Base-by-base conservation (phyloP, 1,139 yeast genomes). In the Spencermartinsiella ligniputridi region DNA sequence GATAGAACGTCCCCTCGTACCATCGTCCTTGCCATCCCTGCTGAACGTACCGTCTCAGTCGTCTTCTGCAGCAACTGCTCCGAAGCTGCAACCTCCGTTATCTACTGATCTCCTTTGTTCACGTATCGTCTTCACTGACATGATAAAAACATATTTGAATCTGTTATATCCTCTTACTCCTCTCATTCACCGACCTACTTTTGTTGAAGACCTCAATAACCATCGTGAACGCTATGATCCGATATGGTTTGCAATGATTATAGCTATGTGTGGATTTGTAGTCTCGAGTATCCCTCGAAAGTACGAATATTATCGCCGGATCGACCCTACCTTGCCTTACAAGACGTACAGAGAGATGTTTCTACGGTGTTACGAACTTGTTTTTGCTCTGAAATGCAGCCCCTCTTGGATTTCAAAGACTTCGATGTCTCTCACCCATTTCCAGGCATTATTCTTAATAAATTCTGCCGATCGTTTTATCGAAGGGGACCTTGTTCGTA, bases 111-210 rank as follows among this genome's bases (percentile, higher is more conserved):
- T 39, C 2, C 41, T 45, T 4, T 45, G 48, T 20, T 37, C 43
- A 1, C 35, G 48, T 11, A 24, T 36, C 9, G 32, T 42, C 4
- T 45, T 45, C 13, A 22, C 35, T 15, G 32, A 15, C 9, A 27
- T 45, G 13, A 45, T 45, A 21, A 27, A 32, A 15, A 39, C 30
- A n/a, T 39, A 27, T 19, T 21, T 45, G 17, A 35, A 37, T 29
- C 32, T 34, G 11, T 37, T 45, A n/a, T 45, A 45, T 32, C 48
- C 48, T 15, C 30, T 45, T 16, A 30, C 39, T 12, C 48, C 48
- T 18, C 12, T 44, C 8, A 33, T 45, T 5, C 48, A 45, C 22
- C 36, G 45, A 21, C 48, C 48, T 4, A 42, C 41, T 12, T 45
- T 45, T 30, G 38, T 37, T 3, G 27, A 35, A 2, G 48, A 45